phyloP scores from a whole-genome alignment of 2,329 filamentous ascomycete species.

The Cladorrhinum sp. region DNA sequence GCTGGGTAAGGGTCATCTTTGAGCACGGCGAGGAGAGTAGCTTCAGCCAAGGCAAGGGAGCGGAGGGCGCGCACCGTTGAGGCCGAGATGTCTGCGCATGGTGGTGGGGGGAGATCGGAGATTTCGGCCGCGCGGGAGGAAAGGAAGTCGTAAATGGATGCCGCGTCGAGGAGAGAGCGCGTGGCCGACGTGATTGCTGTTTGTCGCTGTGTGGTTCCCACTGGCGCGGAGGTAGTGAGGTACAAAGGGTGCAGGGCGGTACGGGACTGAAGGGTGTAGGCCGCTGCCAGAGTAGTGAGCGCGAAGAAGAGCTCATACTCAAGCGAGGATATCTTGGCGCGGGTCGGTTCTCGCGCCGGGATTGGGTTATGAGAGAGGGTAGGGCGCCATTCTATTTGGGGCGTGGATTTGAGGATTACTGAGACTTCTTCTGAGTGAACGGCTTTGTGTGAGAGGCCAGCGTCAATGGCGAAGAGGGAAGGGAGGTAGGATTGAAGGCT shows the following conservation, averaged over 20 bases:
- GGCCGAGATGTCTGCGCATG: conserved; percentile 53
- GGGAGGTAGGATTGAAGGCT: conserved; percentile 76
- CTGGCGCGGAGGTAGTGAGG: conserved; percentile 57
- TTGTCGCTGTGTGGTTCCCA: conserved; percentile 63
- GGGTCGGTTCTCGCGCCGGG: conserved; percentile 53
- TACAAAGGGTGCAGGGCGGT: conserved; percentile 71
- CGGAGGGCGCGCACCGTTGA: conserved; percentile 54
- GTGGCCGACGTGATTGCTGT: conserved; percentile 70
- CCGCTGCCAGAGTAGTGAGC: conserved; percentile 72
- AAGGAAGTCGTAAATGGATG: conserved; percentile 73
- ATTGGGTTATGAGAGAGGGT: conserved; percentile 63
- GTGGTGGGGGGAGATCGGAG: conserved; percentile 30
- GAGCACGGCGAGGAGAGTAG: conserved; percentile 81
- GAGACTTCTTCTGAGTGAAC: conserved; percentile 58
- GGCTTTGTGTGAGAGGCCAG: conserved; percentile 60
- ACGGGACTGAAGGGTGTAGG: conserved; percentile 69
- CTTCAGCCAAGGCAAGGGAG: conserved; percentile 75
- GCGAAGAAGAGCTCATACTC: conserved; percentile 82
- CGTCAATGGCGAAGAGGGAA: conserved; percentile 74
- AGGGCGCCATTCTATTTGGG: conserved; percentile 78
- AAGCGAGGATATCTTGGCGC: conserved; percentile 69
- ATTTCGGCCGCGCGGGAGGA: conserved; percentile 52
- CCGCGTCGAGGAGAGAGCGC: conserved; percentile 72
- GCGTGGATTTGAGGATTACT: conserved; percentile 58
- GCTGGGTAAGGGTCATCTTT: conserved; percentile 94